Conservation (phyloP, 371 early-diverging fungal species). For the Umbelopsis sp. region DNA sequence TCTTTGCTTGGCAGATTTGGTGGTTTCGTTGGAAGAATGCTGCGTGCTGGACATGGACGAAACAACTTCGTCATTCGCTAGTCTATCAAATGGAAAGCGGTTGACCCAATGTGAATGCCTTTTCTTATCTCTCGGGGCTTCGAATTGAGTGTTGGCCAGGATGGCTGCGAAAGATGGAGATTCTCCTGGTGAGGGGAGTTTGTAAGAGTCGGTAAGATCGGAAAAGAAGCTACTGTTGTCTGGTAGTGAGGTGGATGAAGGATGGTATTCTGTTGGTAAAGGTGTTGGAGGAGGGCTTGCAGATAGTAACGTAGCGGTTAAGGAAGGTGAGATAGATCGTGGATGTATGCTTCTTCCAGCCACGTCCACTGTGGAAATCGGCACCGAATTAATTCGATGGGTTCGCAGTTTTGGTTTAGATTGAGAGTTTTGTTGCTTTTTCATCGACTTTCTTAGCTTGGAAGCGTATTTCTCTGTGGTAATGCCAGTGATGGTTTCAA, state of each 20-base stretch:
- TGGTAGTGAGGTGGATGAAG: background rate
- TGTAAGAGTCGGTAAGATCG: background rate
- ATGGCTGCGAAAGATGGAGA: background rate
- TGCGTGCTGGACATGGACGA: background rate
- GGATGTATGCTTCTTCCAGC: background rate
- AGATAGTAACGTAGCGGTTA: background rate
- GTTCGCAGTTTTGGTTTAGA: background rate
- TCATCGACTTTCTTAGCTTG: conserved; percentile 24
- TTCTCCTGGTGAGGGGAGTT: background rate
- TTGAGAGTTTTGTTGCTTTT: conserved; percentile 19
- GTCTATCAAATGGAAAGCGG: background rate
- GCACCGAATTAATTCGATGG: conserved; percentile 10
- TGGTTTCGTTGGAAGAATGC: background rate
- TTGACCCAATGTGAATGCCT: background rate
- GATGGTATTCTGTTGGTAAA: background rate
- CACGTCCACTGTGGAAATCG: background rate
- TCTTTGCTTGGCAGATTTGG: conserved; percentile 1
- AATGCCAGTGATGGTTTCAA: conserved; percentile 43
- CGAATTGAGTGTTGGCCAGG: conserved; percentile 9
- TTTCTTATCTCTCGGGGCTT: conserved; percentile 2
- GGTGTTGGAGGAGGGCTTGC: conserved; percentile 6
- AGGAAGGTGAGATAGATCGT: background rate
- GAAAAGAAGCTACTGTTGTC: background rate
- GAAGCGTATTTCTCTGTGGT: conserved; percentile 47
- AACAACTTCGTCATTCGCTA: background rate